Evolutionary conservation across 2,329 filamentous ascomycete species (phyloP), one percentile per base, ranked within the genome.

Genomic region (Mycosphaerelloides madeirae): DNA sequence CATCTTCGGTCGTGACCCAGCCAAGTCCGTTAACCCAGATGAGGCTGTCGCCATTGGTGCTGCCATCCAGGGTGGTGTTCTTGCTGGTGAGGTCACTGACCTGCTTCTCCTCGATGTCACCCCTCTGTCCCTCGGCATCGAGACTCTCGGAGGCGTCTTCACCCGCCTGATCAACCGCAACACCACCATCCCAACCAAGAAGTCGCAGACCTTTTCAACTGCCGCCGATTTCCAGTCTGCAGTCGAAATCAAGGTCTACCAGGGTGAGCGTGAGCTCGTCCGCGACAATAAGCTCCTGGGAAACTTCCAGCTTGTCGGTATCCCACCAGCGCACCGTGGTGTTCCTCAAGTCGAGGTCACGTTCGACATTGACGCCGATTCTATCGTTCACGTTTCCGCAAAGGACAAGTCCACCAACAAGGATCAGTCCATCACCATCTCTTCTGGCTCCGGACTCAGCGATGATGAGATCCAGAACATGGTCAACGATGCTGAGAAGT

Each of bases 321-420:
- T 97, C 51, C 91, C 91, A 46, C 91, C 91, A 60, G 91, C 91
- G 44, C 90, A 94, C 78, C 89, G 90, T 69, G 90, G 90, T 77
- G 88, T 96, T 50, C 91, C 91, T 54, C 91, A 97, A 71, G 79
- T 97, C 46, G 91, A 97, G 79, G 91, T 97, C 61, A 96, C 91
- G 64, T 97, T 97, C 73, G 91, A 97, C 72, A 96, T 97, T 68
- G 91, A 97, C 62, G 91, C 91, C 64, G 89, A 97, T 72, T 95
- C 89, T 14, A 96, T 97, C 61, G 89, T 97, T 61, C 90, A 96
- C 77, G 91, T 97, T 54, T 86, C 93, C 70, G 91, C 91, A 71
- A 95, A 95, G 80, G 91, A 97, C 77, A 96, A 97, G 85, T 91
- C 89, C 61, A 97, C 90, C 74, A 87, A 88, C 83, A 97, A 96